These are phyloP conservation scores for Amylocarpus encephaloides DNA, from an alignment of 2,329 filamentous ascomycete genomes.

Conservation along the genomic window DNA sequence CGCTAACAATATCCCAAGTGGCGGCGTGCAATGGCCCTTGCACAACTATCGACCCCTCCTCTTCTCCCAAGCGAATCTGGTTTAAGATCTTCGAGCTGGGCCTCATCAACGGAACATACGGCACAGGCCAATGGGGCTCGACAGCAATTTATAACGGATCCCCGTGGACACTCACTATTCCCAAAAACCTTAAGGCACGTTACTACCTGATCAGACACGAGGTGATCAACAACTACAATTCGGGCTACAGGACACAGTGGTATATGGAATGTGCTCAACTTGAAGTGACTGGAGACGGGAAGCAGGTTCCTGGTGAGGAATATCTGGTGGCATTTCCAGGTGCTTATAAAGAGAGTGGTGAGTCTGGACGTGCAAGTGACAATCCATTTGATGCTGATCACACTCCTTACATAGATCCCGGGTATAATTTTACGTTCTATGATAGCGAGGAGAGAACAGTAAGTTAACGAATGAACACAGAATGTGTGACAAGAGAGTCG, in stretches of 20 bases:
- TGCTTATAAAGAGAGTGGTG: background rate
- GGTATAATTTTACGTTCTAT: too few relatives aligned
- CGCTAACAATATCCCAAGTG: too few relatives aligned
- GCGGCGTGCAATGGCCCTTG: too few relatives aligned
- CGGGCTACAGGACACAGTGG: background rate
- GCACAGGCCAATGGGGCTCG: background rate
- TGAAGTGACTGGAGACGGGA: background rate
- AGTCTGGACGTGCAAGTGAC: too few relatives aligned
- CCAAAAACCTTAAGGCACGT: background rate
- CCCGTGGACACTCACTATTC: background rate
- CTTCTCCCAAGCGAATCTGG: background rate
- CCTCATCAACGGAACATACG: background rate
- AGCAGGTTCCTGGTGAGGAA: background rate
- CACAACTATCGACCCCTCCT: too few relatives aligned
- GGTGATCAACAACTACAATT: background rate
- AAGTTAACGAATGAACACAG: too few relatives aligned
- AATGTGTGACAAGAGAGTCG: too few relatives aligned
- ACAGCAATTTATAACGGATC: background rate
- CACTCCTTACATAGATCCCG: too few relatives aligned
- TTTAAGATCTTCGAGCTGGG: background rate
- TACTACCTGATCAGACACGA: background rate
- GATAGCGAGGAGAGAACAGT: too few relatives aligned
- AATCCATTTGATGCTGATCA: background rate
- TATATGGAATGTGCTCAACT: background rate
- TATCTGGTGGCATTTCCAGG: background rate